phyloP scores from a whole-genome alignment of 1,284 basidiomycete species.

The Papiliotrema flavescens region DNA sequence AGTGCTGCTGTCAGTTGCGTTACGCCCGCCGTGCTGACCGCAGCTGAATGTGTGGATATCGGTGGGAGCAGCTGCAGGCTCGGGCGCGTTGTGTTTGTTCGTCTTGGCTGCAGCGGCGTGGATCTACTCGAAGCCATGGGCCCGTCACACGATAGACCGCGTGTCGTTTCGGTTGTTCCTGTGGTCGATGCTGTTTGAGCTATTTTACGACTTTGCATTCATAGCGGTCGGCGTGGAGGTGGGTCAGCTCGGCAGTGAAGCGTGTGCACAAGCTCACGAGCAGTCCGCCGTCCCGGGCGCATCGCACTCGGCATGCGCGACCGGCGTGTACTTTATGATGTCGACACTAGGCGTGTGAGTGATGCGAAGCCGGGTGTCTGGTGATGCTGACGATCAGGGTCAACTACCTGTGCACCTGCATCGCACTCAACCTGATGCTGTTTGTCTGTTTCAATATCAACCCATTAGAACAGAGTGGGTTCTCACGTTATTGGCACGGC shows the following conservation, averaged over 20 bases:
- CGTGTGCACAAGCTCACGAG: background rate
- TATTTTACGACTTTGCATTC: conserved; percentile 29
- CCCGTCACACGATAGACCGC: conserved; percentile 26
- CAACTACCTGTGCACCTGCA: conserved; percentile 35
- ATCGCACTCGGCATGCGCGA: conserved; percentile 10
- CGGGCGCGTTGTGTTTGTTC: background rate
- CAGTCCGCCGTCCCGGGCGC: background rate
- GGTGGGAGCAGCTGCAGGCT: background rate
- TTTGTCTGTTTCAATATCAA: conserved; percentile 35
- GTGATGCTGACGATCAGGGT: conserved; percentile 20
- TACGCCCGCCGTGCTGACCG: background rate
- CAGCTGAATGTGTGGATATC: conserved; percentile 9
- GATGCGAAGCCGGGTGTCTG: background rate
- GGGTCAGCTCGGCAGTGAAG: background rate
- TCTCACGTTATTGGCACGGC: background rate
- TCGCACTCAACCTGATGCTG: conserved; percentile 36
- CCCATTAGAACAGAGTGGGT: conserved; percentile 26
- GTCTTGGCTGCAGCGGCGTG: conserved; percentile 2
- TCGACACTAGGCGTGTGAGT: conserved; percentile 29
- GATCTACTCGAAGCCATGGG: conserved; percentile 3
- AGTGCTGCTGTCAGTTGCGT: background rate
- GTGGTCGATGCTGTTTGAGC: conserved; percentile 30
- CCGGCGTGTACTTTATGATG: conserved; percentile 32
- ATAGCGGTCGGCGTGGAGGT: conserved; percentile 21
- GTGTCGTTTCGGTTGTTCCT: conserved; percentile 35